A percentile compares a stretch with the other conserved stretches of the same genome.
phyloP scores from a whole-genome alignment of 768 basidiomycete species.

The Hygrophorus russula region DNA sequence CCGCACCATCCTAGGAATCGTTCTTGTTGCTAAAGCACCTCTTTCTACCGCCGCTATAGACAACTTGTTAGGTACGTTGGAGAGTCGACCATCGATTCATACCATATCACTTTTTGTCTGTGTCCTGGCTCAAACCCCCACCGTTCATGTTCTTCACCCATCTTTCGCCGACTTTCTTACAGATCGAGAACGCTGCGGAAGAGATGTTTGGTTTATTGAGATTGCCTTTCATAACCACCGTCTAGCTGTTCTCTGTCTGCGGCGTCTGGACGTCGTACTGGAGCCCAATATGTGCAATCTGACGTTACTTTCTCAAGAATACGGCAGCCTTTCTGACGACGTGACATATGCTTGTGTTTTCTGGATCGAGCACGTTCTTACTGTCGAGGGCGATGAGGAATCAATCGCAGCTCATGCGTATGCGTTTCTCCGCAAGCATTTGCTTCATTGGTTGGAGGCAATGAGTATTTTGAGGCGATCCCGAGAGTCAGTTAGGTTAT shows the following conservation, averaged over 20 bases:
- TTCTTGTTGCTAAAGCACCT: slow-evolving; percentile 1
- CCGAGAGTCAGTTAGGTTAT: neutral
- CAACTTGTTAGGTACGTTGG: neutral
- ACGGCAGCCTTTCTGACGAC: too few species aligned
- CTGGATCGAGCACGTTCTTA: neutral
- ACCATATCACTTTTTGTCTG: slow-evolving; percentile 3
- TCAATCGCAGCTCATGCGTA: neutral
- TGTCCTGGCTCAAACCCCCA: neutral
- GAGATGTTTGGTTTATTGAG: slow-evolving; percentile 4
- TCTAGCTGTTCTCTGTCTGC: slow-evolving; percentile 1
- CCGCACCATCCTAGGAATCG: slow-evolving; percentile 3
- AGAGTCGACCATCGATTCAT: neutral
- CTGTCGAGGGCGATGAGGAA: neutral
- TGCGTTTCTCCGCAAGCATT: neutral
- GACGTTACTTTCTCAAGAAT: neutral
- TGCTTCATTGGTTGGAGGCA: neutral
- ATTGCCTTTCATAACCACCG: neutral
- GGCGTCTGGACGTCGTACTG: neutral
- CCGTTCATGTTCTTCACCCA: slow-evolving; percentile 6
- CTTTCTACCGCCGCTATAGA: slow-evolving; percentile 1
- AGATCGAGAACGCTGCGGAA: slow-evolving; percentile 1
- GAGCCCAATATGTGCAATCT: neutral
- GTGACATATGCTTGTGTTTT: neutral
- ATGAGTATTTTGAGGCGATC: neutral
- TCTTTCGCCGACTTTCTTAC: slow-evolving; percentile 8